Base-by-base conservation (phyloP, 805 yeast species). In the Metschnikowia drakensbergensis region DNA sequence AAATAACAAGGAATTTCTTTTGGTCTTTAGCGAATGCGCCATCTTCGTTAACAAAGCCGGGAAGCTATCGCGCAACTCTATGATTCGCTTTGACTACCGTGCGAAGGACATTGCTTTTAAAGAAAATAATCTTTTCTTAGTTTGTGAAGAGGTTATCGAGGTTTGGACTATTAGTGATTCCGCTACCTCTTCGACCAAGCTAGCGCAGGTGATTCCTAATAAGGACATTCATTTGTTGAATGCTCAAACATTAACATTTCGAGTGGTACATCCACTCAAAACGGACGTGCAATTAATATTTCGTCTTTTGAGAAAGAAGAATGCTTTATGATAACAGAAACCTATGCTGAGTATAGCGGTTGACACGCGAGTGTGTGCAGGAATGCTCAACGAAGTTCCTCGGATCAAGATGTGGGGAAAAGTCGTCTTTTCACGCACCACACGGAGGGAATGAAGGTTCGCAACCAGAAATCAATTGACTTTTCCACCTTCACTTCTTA, bases 1-100 rank as follows among this genome's bases (percentile, higher is more conserved):
- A 6, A 79, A 80, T 42, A 71, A 77, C 45, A 66, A 71, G 10
- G 79, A 79, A 45, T 78, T 83, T 46, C 64, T 86, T 10, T 62
- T 86, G 40, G 84, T 86, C 33, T 88, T 86, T 67, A 86, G 79
- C 48, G 82, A 82, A 46, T 82, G 84, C 57, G 89, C 88, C 3
- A 69, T 88, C 2, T 82, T 82, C 49, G 76, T 83, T 49, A 82
- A 84, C 60, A 75, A 77, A 42, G 70, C 74, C 36, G 87, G 87
- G 3, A 74, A 75, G 52, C 68, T 82, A 34, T 74, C 79, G 6
- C 64, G 80, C 22, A 66, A 64, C 32, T 62, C 74, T 6, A 60
- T 72, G 34, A 62, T 82, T 3, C 64, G 68, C 49, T 80, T 78
- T 54, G 71, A 67, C 22, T 71, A 69, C 58, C 65, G 64, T 50